Conservation (phyloP, 371 early-diverging fungal species). For the Nematocida ausubeli region DNA sequence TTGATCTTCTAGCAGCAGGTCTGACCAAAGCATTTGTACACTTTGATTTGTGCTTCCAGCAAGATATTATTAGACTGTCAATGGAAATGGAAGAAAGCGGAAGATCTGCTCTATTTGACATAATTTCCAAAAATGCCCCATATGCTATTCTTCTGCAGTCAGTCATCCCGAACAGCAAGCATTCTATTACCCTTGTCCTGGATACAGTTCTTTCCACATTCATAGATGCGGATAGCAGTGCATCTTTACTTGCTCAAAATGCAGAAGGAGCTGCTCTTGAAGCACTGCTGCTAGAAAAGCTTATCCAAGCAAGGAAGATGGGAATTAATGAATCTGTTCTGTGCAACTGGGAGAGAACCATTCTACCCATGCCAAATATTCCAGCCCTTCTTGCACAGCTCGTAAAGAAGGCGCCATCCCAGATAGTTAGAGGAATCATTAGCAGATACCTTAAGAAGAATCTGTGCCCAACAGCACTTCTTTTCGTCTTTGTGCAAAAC, state of each 20-base stretch:
- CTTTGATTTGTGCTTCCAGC: neutral
- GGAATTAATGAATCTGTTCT: neutral
- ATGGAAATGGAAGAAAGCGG: neutral
- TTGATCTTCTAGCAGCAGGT: neutral
- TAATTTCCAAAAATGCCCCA: neutral
- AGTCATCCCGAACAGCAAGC: neutral
- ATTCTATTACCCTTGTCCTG: neutral
- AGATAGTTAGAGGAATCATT: neutral
- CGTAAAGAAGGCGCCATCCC: neutral
- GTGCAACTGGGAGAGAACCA: constrained; percentile 8
- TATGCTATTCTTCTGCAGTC: neutral
- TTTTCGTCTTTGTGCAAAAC: neutral
- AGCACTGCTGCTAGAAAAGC: neutral
- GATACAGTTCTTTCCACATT: neutral
- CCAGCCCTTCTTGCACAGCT: neutral
- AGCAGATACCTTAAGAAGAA: constrained; percentile 11
- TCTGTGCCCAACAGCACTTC: neutral
- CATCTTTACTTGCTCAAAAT: neutral
- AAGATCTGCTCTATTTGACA: neutral
- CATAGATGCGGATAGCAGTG: neutral
- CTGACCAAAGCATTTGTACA: neutral
- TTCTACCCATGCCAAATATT: neutral
- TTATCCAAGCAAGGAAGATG: neutral
- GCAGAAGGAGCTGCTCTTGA: neutral
- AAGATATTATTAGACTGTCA: neutral